phyloP scores from a whole-genome alignment of 225 moss, liverwort and hornwort genomes.

The Takakia lepidozioides region DNA sequence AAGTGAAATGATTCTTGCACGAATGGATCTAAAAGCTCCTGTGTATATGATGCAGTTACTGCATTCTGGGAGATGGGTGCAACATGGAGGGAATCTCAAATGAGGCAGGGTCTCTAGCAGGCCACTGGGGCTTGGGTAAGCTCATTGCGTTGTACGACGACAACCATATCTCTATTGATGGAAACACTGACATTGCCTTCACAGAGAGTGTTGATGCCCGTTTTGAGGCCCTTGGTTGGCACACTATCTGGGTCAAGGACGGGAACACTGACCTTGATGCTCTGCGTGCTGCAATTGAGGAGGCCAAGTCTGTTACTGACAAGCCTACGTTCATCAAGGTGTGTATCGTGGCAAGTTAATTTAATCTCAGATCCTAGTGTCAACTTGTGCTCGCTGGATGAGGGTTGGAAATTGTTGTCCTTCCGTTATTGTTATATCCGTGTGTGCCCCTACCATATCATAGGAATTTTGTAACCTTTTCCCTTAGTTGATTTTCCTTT shows the following conservation, averaged over 20 bases:
- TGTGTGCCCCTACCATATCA: too few species aligned
- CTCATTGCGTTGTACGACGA: constrained; percentile 43
- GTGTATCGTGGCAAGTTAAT: too few species aligned
- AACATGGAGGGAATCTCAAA: constrained; percentile 61
- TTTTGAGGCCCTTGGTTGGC: constrained; percentile 49
- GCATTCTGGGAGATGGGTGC: constrained; percentile 54
- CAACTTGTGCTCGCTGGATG: too few species aligned
- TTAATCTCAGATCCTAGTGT: too few species aligned
- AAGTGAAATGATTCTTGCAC: background rate
- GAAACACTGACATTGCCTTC: constrained; percentile 52
- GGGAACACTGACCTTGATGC: constrained; percentile 52
- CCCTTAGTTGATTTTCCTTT: too few species aligned
- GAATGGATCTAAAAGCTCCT: background rate
- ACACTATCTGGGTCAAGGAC: constrained; percentile 50
- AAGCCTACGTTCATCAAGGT: constrained; percentile 57
- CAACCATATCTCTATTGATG: constrained; percentile 61
- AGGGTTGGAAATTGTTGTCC: too few species aligned
- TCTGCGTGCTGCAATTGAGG: constrained; percentile 52
- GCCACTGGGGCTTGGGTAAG: constrained; percentile 61
- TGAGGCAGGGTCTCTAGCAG: constrained; percentile 51
- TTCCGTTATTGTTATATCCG: too few species aligned
- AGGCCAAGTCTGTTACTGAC: constrained; percentile 57
- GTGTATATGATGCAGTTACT: constrained; percentile 20
- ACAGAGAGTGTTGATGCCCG: constrained; percentile 38
- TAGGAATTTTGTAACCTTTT: too few species aligned